Evolutionary conservation across 805 yeast genomes (phyloP), one percentile per base, ranked within the genome.

Genomic region (Spathaspora passalidarum): DNA sequence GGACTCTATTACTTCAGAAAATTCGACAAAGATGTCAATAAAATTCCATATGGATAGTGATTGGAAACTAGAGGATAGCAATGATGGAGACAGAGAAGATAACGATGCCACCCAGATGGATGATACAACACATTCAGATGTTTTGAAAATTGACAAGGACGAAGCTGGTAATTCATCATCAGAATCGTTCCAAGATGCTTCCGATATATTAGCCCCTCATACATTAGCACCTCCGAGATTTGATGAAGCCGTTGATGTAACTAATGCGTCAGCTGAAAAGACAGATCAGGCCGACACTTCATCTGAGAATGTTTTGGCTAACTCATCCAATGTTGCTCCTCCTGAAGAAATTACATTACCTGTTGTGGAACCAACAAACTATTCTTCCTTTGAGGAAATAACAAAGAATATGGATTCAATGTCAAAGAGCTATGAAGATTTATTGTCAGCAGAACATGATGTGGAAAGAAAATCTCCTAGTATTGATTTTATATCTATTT

Each of bases 391-490:
- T 49, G 72, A 66, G n/a, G 76, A 73, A 9, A 52, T 70, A 14
- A 65, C 71, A 18, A 59, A 61, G 38, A 53, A 52, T 17, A 35
- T 63, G 21, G 56, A 60, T 8, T 40, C 49, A 13, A 39, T 57
- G 6, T 38, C 43, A 16, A 46, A 50, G 14, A 54, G 67, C 6
- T 70, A 56, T 48, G 77, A 72, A 49, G 70, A 68, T 40, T 61
- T 66, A 0, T 56, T 71, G 16, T 71, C 76, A 2, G 77, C 76
- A 0, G 76, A 72, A 40, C 58, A 68, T 46, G 76, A 71, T 37
- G 53, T 44, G 6, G 74, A 64, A 9, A 56, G 53, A 21, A 54
- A 57, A 23, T 57, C 65, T 1, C 44, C 51, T 7, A 43, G 53
- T 4, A 17, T 20, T n/a, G 53, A 59, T 44, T 72, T 63, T 50